phyloP scores from a whole-genome alignment of 768 basidiomycete genomes.

The Phaeotremella skinneri region DNA sequence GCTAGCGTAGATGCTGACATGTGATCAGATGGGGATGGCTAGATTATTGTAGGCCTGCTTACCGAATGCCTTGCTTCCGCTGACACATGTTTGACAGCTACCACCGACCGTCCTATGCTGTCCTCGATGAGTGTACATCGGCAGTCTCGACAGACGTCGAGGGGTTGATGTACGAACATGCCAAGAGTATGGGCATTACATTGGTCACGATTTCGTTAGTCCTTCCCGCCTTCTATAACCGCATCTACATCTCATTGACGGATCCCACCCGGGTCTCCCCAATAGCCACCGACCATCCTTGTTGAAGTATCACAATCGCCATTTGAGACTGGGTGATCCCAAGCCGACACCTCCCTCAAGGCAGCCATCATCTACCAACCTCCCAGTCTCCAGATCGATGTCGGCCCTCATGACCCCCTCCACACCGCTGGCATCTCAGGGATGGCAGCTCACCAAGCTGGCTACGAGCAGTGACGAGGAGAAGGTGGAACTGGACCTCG shows the following conservation, averaged over 20 bases:
- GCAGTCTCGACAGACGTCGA: slow-evolving; percentile 96
- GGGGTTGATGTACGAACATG: slow-evolving; percentile 90
- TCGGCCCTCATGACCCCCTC: slow-evolving; percentile 17
- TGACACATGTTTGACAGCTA: slow-evolving; percentile 32
- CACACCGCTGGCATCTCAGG: slow-evolving; percentile 36
- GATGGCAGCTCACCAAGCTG: slow-evolving; percentile 42
- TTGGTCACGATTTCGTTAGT: slow-evolving; percentile 78
- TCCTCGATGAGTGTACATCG: slow-evolving; percentile 76
- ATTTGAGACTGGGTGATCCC: slow-evolving; percentile 69
- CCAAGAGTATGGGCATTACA: slow-evolving; percentile 82
- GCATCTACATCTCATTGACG: slow-evolving; percentile 36
- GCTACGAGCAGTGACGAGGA: slow-evolving; percentile 37
- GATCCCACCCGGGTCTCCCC: not conserved
- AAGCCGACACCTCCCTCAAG: slow-evolving; percentile 68
- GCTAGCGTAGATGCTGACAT: not conserved
- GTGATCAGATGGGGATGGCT: not conserved
- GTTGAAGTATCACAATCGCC: slow-evolving; percentile 81
- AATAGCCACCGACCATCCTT: slow-evolving; percentile 64
- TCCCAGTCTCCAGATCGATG: slow-evolving; percentile 27
- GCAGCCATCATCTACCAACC: slow-evolving; percentile 70
- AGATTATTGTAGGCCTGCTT: not conserved
- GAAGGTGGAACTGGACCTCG: slow-evolving; percentile 65
- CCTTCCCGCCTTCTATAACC: not conserved
- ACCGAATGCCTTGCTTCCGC: not conserved
- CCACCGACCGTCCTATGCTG: slow-evolving; percentile 47